Base-by-base conservation (phyloP, 164 flowering plant species). In the Houttuynia cordata region DNA sequence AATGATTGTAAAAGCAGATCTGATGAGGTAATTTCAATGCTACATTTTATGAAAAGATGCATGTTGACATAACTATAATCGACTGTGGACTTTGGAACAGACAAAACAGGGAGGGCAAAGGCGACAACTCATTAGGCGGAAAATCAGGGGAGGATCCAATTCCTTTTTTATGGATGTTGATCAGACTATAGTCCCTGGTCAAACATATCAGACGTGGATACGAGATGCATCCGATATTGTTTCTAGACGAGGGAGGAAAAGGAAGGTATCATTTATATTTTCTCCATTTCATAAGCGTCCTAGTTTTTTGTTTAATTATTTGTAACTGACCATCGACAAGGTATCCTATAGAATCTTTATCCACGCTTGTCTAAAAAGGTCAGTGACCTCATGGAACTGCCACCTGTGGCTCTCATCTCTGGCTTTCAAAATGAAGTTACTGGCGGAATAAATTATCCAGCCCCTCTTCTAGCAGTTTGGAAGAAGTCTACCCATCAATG, bases 131-230 rank as follows among this genome's bases (percentile, higher is more conserved):
- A 37, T 45, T 52, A 83, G 78, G 68, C 77, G 74, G 72, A 81
- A 68, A 68, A 71, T 70, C 56, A 79, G 75, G 57, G 56, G 37
- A 74, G 76, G 57, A 62, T 57, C 63, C 37, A 49, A 64, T 39
- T 53, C 70, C 14, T 15, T 56, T 63, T 9, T 59, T 22, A 71
- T 87, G 82, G 97, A 89, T 74, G 67, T 73, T 63, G 84, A 93
- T 25, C 90, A 81, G 62, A 89, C 81, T 53, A 79, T 90, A 54
- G 79, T 90, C 41, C 78, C 94, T 18, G 86, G 85, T 22, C 78
- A 74, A 7, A 24, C 76, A 34, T 90, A 78, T 77, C 96, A 84
- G 71, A 70, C 83, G 18, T 90, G 99, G 99, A 90, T 93, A 59
- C 79, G 81, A 65, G 56, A 78, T 62, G 9, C 91, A 51, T 77